Base-by-base conservation (phyloP, 2,329 filamentous ascomycete species). In the Cladobotryum mycophilum region DNA sequence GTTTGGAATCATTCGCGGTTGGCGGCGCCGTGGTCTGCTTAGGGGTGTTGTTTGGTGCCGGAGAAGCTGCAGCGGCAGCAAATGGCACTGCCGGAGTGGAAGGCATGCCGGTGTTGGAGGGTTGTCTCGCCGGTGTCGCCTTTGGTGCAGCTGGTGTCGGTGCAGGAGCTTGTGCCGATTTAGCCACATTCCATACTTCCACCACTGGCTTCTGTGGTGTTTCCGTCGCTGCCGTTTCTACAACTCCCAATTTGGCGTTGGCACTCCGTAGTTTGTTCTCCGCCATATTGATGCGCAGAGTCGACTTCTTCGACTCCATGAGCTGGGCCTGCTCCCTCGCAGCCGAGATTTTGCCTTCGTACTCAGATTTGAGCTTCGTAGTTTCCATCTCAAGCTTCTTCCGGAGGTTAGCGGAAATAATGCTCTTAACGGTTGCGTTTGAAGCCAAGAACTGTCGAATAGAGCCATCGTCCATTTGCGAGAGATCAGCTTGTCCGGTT, bases 181-280 rank as follows among this genome's bases (percentile, higher is more conserved):
- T 91, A 0, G 86, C 90, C 48, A 88, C 72, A 56, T 86, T 83
- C 88, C 89, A 96, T 0, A 96, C 91, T 67, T 96, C 90, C 9
- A 74, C 80, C 4, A 97, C 89, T 1, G 90, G 82, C 64, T 83
- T 84, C 60, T 92, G 78, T 0, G 92, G 92, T 1, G 91, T 96
- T 44, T 95, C 86, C n/a, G 77, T 78, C 0, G 86, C 89, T 12
- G 92, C 91, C 43, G 82, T 87, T 61, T 90, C 80, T 3, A 97
- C 87, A 1, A 93, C 81, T 1, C 80, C 79, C 33, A 95, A 71
- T 71, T 93, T 95, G 4, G 85, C 87, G 46, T 76, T 76, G 0
- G 84, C 81, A 8, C 73, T 70, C 55, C 78, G 81, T 43, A 78
- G 70, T 63, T 85, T 82, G 59, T 85, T 88, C 58, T 92, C 85